These are phyloP conservation scores for Tuber aestivum DNA, from an alignment of 495 filamentous ascomycete species.

Conservation along the genomic window DNA sequence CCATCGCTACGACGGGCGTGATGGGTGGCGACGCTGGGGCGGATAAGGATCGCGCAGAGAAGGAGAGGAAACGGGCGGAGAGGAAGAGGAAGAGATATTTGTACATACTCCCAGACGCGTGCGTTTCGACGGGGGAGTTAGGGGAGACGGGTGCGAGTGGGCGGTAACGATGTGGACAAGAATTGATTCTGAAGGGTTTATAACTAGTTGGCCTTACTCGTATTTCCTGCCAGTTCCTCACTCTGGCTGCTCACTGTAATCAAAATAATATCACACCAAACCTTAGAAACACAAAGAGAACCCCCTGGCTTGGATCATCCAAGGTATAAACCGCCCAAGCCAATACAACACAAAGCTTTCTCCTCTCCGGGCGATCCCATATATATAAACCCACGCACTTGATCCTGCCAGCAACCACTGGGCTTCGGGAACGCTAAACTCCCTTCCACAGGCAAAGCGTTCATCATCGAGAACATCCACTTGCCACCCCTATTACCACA, in stretches of 20 bases:
- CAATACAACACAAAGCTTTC: no score
- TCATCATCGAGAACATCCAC: neutral
- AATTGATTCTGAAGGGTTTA: neutral
- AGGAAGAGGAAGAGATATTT: conserved; percentile 48
- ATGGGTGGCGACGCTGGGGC: conserved; percentile 37
- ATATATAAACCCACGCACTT: no score
- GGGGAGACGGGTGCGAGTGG: conserved; percentile 30
- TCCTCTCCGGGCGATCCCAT: no score
- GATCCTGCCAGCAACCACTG: no score
- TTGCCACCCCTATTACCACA: neutral
- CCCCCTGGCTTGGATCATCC: neutral
- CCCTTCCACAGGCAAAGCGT: neutral
- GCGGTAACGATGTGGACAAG: conserved; percentile 8
- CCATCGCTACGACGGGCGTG: conserved; percentile 9
- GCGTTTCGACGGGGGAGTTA: conserved; percentile 51
- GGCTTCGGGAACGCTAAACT: neutral
- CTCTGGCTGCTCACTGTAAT: neutral
- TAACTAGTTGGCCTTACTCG: neutral
- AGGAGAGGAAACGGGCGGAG: conserved; percentile 30
- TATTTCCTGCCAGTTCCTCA: neutral
- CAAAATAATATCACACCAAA: neutral
- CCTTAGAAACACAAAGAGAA: neutral
- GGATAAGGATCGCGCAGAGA: conserved; percentile 37
- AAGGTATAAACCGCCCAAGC: no score
- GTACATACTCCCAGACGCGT: conserved; percentile 56